Percentiles rank a stretch among this genome's conserved stretches.
Evolutionary conservation across 768 basidiomycete genomes (phyloP).

Genomic region (Kwoniella pini): DNA sequence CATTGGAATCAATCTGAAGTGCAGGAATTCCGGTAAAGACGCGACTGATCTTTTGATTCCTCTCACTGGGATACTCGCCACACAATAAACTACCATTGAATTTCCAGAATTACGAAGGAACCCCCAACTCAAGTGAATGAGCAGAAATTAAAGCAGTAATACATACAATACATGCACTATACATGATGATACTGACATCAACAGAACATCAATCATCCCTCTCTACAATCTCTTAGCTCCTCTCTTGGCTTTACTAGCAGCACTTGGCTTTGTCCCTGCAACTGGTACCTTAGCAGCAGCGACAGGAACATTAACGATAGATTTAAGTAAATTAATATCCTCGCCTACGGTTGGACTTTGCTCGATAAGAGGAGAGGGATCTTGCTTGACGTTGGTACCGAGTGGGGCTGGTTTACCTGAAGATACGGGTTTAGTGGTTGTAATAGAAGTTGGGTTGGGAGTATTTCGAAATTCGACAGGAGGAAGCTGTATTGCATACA

Average conservation of each 20-base stretch:
- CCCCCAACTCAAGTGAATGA: too few species aligned
- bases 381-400: conserved; percentile 28
- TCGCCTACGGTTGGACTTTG: conserved; percentile 12
- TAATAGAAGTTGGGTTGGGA: conserved; percentile 11
- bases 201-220: not conserved
- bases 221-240: conserved; percentile 40
- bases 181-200: too few species aligned
- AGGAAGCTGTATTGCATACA: conserved; percentile 10
- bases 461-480: conserved; percentile 20
- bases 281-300: not conserved
- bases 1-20: too few species aligned
- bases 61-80: too few species aligned
- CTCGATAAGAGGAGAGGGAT: conserved; percentile 30
- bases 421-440: conserved; percentile 9
- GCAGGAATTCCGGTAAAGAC: too few species aligned
- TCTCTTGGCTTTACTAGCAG: conserved; percentile 39
- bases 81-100: too few species aligned
- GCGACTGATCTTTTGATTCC: too few species aligned
- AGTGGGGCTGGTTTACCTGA: conserved; percentile 32
- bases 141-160: too few species aligned
- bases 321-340: conserved; percentile 23
- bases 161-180: too few species aligned
- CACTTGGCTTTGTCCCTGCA: conserved; percentile 13
- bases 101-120: too few species aligned
- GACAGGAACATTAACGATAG: not conserved